A percentile compares a stretch with the other conserved stretches of the same genome.
Evolutionary conservation across 371 early-diverging fungal genomes (phyloP).

Genomic region (Mortierella sp.): DNA sequence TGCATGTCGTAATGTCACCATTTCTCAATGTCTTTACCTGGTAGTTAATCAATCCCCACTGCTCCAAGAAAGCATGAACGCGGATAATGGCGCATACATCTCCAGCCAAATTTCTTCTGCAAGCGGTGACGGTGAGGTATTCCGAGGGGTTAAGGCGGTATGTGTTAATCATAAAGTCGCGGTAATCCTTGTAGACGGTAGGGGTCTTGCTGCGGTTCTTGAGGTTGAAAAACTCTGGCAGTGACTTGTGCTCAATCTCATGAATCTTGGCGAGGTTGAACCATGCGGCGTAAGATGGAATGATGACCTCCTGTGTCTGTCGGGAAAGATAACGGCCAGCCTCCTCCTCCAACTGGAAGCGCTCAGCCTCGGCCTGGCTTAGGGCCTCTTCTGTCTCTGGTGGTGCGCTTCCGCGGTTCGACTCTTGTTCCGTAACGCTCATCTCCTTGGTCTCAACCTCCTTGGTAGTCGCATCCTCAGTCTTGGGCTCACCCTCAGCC

Average conservation of each 20-base stretch:
- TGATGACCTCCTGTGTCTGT: slow-evolving; percentile 82
- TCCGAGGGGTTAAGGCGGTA: slow-evolving; percentile 96
- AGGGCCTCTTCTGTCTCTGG: slow-evolving; percentile 55
- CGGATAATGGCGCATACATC: slow-evolving; percentile 98
- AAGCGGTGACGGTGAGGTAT: slow-evolving; percentile 97
- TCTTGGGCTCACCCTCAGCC: slow-evolving; percentile 24
- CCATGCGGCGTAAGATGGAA: slow-evolving; percentile 96
- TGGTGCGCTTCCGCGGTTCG: slow-evolving; percentile 65
- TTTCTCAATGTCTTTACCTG: slow-evolving; percentile 74
- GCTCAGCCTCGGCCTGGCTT: slow-evolving; percentile 54
- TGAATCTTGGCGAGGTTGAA: slow-evolving; percentile 89
- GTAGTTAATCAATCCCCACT: slow-evolving; percentile 99
- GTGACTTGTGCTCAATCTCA: slow-evolving; percentile 91
- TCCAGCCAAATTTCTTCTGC: slow-evolving; percentile 94
- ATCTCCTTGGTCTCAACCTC: slow-evolving; percentile 67
- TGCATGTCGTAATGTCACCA: neutral
- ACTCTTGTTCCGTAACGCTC: slow-evolving; percentile 60
- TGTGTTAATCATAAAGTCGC: slow-evolving; percentile 98
- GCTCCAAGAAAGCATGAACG: slow-evolving; percentile 98
- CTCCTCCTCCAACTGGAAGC: slow-evolving; percentile 72
- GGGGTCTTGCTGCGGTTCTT: slow-evolving; percentile 95
- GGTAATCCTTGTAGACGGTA: slow-evolving; percentile 93
- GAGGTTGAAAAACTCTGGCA: slow-evolving; percentile 97
- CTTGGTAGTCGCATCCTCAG: slow-evolving; percentile 53
- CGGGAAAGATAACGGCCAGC: slow-evolving; percentile 79